Evolutionary conservation across 1,139 yeast genomes (phyloP).

Genomic region (Saccharomyces pastorianus): DNA sequence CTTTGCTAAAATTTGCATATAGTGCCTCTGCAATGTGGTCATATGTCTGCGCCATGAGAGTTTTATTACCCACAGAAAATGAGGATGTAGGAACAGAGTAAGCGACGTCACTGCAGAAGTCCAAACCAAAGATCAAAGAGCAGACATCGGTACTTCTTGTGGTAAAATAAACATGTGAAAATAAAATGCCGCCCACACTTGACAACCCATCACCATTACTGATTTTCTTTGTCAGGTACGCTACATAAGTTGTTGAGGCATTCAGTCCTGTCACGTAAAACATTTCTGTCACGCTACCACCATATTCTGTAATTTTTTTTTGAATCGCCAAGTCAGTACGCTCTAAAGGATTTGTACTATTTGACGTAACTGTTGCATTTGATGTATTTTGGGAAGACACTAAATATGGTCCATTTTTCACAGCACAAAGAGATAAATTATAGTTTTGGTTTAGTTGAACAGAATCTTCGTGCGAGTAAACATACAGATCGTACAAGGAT

Average conservation of each 20-base stretch:
- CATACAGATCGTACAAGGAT: slow-evolving; percentile 37
- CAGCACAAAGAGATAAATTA: slow-evolving; percentile 67
- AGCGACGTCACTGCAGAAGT: slow-evolving; percentile 74
- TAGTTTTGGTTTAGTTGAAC: slow-evolving; percentile 36
- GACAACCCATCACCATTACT: slow-evolving; percentile 25
- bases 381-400: slow-evolving; percentile 31
- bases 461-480: slow-evolving; percentile 40
- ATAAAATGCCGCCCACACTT: slow-evolving; percentile 59
- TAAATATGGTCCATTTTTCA: slow-evolving; percentile 37
- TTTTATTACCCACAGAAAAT: slow-evolving; percentile 17
- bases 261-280: slow-evolving; percentile 57
- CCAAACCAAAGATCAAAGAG: slow-evolving; percentile 62
- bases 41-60: slow-evolving; percentile 40
- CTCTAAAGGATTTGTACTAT: slow-evolving; percentile 6
- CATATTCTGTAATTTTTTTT: slow-evolving; percentile 42
- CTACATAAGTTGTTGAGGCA: slow-evolving; percentile 54
- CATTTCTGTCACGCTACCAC: slow-evolving; percentile 48
- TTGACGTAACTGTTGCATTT: slow-evolving; percentile 2
- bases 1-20: slow-evolving; percentile 62
- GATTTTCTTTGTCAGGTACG: slow-evolving; percentile 46
- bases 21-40: slow-evolving; percentile 52
- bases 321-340: slow-evolving; percentile 16
- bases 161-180: slow-evolving; percentile 49
- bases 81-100: slow-evolving; percentile 72
- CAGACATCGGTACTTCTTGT: slow-evolving; percentile 57